These are phyloP conservation scores for Salix arbutifolia DNA, from an alignment of 345 rosid species.

Conservation along the genomic window DNA sequence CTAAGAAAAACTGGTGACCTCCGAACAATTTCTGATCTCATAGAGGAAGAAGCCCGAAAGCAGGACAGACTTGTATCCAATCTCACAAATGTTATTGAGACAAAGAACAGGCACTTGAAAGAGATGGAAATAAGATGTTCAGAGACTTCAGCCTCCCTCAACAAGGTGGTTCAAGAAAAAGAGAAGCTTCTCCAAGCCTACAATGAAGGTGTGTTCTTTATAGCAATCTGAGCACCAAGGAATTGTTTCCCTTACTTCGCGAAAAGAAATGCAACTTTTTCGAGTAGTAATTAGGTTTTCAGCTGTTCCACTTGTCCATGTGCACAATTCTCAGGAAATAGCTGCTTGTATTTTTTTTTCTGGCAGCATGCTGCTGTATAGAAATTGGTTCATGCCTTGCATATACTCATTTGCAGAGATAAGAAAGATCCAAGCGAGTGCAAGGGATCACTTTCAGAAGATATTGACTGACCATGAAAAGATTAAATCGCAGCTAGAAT, in stretches of 20 bases:
- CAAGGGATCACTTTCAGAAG: conserved; percentile 71
- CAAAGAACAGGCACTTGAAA: conserved; percentile 44
- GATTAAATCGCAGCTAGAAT: conserved; percentile 64
- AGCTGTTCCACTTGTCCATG: background rate
- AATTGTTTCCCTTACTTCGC: background rate
- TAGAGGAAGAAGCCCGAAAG: conserved; percentile 87
- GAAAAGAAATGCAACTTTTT: background rate
- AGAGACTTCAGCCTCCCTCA: conserved; percentile 47
- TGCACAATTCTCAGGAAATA: background rate
- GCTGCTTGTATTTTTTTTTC: background rate
- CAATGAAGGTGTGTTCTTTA: conserved; percentile 57
- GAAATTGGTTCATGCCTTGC: background rate
- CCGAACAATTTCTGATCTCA: conserved; percentile 65
- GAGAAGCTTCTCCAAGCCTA: conserved; percentile 72
- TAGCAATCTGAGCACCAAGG: background rate
- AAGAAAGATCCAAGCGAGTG: conserved; percentile 62
- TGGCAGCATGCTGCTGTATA: background rate
- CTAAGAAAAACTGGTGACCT: conserved; percentile 72
- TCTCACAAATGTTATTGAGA: conserved; percentile 49
- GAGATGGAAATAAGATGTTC: conserved; percentile 55
- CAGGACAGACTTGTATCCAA: conserved; percentile 60
- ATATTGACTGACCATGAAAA: conserved; percentile 83
- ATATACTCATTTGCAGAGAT: conserved; percentile 51
- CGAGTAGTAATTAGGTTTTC: background rate
- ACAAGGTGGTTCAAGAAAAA: conserved; percentile 56